phyloP scores from a whole-genome alignment of 495 filamentous ascomycete species.

The Hamigera avellanea region DNA sequence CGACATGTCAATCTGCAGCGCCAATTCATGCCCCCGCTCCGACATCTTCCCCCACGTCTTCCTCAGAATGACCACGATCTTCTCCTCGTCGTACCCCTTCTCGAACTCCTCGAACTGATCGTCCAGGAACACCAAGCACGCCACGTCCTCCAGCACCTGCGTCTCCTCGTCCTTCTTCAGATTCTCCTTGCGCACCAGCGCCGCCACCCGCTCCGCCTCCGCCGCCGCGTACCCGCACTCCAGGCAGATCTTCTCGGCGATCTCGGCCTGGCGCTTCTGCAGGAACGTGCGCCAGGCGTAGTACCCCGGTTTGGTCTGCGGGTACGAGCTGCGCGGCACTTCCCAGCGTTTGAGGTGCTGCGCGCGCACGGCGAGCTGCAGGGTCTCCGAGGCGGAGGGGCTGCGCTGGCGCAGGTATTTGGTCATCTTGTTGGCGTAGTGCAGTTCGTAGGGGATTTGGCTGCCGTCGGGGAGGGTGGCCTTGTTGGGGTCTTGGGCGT shows the following conservation, averaged over 20 bases:
- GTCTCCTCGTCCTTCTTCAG: constrained; percentile 47
- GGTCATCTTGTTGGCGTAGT: constrained; percentile 72
- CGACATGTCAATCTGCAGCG: constrained; percentile 51
- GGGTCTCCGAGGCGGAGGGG: constrained; percentile 46
- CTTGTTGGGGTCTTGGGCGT: constrained; percentile 53
- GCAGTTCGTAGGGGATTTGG: constrained; percentile 55
- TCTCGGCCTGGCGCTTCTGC: constrained; percentile 56
- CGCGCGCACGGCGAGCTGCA: constrained; percentile 65
- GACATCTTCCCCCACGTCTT: constrained; percentile 87
- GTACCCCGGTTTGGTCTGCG: constrained; percentile 59
- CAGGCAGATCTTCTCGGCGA: constrained; percentile 42
- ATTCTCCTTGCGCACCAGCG: constrained; percentile 54
- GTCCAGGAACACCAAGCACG: constrained; percentile 76
- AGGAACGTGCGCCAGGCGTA: constrained; percentile 62
- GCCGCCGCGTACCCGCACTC: constrained; percentile 35
- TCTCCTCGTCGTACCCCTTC: constrained; percentile 54
- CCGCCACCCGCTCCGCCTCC: constrained; percentile 42
- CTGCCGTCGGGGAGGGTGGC: constrained; percentile 9
- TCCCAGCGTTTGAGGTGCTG: constrained; percentile 81
- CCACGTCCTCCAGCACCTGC: constrained; percentile 71
- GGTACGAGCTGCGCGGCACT: constrained; percentile 57
- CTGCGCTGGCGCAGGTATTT: constrained; percentile 45
- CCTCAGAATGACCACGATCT: constrained; percentile 57
- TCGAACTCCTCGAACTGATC: constrained; percentile 74
- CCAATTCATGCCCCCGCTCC: constrained; percentile 50